phyloP scores from a whole-genome alignment of 805 yeast species.

The Diddensiella transvaalensis region DNA sequence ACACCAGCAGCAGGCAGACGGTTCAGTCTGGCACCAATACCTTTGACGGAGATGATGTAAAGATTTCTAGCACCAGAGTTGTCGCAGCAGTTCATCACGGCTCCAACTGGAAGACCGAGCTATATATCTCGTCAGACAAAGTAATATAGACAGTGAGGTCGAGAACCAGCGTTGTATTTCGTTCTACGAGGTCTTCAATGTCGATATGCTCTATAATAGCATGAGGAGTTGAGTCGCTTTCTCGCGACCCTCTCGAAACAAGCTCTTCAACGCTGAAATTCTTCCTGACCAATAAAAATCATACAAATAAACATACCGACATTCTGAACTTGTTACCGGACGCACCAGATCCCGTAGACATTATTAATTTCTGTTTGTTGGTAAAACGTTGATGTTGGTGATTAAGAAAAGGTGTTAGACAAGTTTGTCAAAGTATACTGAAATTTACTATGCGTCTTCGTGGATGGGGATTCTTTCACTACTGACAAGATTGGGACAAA shows the following conservation, averaged over 20 bases:
- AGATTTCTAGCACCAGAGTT: constrained; percentile 99
- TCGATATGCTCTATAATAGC: no score
- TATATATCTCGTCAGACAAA: no score
- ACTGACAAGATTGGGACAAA: no score
- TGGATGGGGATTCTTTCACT: no score
- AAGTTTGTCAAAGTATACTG: constrained; percentile 7
- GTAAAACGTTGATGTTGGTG: background rate
- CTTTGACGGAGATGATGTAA: constrained; percentile 98
- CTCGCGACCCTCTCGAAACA: no score
- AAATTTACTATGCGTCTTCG: constrained; percentile 6
- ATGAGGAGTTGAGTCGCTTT: no score
- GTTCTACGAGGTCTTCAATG: no score
- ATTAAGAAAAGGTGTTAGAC: background rate
- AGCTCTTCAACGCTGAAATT: no score
- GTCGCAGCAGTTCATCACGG: constrained; percentile 99
- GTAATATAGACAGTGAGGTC: no score
- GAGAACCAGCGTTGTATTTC: no score
- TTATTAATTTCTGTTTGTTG: constrained; percentile 16
- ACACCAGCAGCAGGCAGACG: constrained; percentile 99
- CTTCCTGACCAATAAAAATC: no score
- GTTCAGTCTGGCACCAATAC: constrained; percentile 99
- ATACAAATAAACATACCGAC: constrained; percentile 68
- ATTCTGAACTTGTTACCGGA: constrained; percentile 99
- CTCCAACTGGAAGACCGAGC: constrained; percentile 99
- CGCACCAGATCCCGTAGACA: constrained; percentile 56